Evolutionary conservation across 2,329 filamentous ascomycete species (phyloP), one percentile per base, ranked within the genome.

Genomic region (Trichophyton mentagrophytes): DNA sequence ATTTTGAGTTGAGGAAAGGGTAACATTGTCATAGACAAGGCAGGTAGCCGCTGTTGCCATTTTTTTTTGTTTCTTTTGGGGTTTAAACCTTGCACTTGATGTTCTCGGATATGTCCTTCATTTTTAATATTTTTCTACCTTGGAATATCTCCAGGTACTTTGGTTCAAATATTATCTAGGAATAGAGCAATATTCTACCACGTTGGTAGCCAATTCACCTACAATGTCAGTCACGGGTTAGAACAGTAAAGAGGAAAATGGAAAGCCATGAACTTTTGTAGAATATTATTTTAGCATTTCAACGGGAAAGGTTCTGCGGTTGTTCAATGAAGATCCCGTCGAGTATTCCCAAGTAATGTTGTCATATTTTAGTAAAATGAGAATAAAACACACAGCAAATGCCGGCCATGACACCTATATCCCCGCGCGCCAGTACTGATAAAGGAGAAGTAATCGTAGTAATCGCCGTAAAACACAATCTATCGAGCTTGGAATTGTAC

Each of bases 401-500:
- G 22, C 46, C 46, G 46, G 20, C 30, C 51, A 9, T 6, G 51
- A 38, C 51, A 55, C 51, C 51, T 55, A 36, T 55, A 55, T 55
- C 51, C 51, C 51, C 51, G 25, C 51, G 22, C 49, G 51, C 51
- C 51, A 15, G 8, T 3, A 36, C 4, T 38, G 11, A 38, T 55
- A 30, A 55, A 36, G 33, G 30, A 9, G 17, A 55, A 55, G n/a
- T 53, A 13, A 15, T 30, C 22, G n/a, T 36, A 55, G 51, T 55
- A 36, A 33, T 55, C 51, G 51, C 5, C n/a, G 51, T 25, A 9
- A 55, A 42, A 46, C 33, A 38, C 33, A 11, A 22, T 65, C 80
- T 75, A 97, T 76, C 92, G 84, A 58, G 93, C 93, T 80, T 99
- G 91, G 70, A 99, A 97, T 77, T 99, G 93, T 58, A 97, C 91